A percentile compares a stretch with the other conserved stretches of the same genome.
Evolutionary conservation across 345 rosid genomes (phyloP).

Genomic region (Turnera subulata): DNA sequence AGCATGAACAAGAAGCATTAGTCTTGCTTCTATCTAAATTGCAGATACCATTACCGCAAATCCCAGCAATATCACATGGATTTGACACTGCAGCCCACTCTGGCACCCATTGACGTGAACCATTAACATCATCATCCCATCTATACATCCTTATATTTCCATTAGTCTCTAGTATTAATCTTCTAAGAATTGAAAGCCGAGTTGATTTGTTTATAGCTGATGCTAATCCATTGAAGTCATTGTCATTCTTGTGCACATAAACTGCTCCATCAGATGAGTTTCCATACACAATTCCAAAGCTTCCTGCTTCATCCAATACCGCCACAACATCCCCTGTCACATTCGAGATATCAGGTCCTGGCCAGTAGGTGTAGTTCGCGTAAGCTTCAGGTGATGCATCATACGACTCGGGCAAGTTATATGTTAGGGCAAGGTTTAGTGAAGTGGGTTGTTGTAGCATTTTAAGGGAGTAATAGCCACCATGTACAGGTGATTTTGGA

Average conservation of each 20-base stretch:
- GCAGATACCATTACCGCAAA: constrained; percentile 84
- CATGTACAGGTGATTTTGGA: constrained; percentile 35
- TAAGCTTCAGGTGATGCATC: constrained; percentile 31
- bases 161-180: constrained; percentile 66
- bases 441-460: constrained; percentile 88
- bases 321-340: constrained; percentile 79
- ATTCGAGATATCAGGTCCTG: constrained; percentile 80
- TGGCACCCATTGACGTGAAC: constrained; percentile 75
- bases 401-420: constrained; percentile 38
- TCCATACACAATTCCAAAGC: constrained; percentile 81
- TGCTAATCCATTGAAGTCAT: constrained; percentile 40
- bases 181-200: constrained; percentile 36
- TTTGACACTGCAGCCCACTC: constrained; percentile 94
- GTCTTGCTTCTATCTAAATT: constrained; percentile 63
- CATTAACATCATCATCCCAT: constrained; percentile 79
- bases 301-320: constrained; percentile 65
- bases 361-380: constrained; percentile 82
- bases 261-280: constrained; percentile 70
- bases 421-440: constrained; percentile 74
- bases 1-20: constrained; percentile 65
- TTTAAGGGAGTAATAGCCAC: constrained; percentile 68
- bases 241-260: constrained; percentile 69
- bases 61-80: constrained; percentile 82
- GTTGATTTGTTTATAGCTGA: constrained; percentile 34
- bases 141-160: constrained; percentile 76